Percentiles rank a stretch among this genome's conserved stretches.
These are phyloP conservation scores for Stachybotrys echinatus DNA, from an alignment of 2,329 filamentous ascomycete species.

Conservation along the genomic window DNA sequence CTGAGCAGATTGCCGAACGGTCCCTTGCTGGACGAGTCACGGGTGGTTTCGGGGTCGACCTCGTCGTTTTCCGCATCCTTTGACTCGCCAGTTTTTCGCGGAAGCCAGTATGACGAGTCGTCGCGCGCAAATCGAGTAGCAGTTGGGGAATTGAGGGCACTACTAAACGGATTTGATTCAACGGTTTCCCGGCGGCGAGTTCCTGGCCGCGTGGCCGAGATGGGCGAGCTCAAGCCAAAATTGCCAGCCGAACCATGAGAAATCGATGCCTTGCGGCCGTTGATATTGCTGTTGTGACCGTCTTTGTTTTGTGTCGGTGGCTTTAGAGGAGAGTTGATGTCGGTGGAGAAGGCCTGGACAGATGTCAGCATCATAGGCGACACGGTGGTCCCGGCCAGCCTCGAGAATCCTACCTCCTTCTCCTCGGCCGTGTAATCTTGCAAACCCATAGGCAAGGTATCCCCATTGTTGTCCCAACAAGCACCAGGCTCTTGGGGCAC, in stretches of 20 bases:
- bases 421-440: conserved; percentile 62
- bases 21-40: conserved; percentile 24
- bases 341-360: conserved; percentile 67
- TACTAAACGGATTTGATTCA: conserved; percentile 60
- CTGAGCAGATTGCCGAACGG: conserved; percentile 45
- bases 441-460: conserved; percentile 65
- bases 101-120: conserved; percentile 54
- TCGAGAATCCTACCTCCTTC: conserved; percentile 46
- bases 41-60: conserved; percentile 32
- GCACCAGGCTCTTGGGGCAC: conserved; percentile 77
- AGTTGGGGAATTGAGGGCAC: conserved; percentile 56
- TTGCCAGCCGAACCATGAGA: conserved; percentile 62
- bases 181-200: conserved; percentile 77
- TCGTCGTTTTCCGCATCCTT: conserved; percentile 53
- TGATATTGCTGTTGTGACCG: conserved; percentile 51
- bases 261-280: conserved; percentile 76
- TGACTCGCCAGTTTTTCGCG: conserved; percentile 46
- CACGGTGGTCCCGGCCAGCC: neutral
- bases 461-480: conserved; percentile 79
- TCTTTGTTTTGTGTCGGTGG: conserved; percentile 72
- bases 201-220: conserved; percentile 63
- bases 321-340: conserved; percentile 93
- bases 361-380: conserved; percentile 13
- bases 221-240: conserved; percentile 70
- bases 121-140: conserved; percentile 57